Conservation (phyloP, 1,284 basidiomycete species). For the Marasmius tenuissimus region DNA sequence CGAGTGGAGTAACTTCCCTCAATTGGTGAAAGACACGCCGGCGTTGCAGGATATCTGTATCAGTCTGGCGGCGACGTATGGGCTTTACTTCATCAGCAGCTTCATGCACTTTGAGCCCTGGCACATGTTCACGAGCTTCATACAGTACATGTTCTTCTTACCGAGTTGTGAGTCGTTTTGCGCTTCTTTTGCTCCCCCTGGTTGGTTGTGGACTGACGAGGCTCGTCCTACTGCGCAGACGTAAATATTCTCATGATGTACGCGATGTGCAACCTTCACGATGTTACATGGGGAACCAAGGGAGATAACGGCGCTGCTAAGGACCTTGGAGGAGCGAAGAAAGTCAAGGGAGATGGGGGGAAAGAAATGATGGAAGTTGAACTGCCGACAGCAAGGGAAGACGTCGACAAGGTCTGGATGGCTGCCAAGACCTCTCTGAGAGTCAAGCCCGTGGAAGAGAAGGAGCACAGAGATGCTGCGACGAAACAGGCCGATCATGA, state of each 20-base stretch:
- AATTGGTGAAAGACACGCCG: slow-evolving; percentile 60
- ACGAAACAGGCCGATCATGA: slow-evolving; percentile 89
- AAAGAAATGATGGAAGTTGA: slow-evolving; percentile 87
- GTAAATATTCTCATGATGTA: slow-evolving; percentile 94
- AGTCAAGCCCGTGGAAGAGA: slow-evolving; percentile 63
- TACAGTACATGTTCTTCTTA: slow-evolving; percentile 81
- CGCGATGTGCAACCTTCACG: slow-evolving; percentile 88
- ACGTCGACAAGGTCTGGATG: slow-evolving; percentile 84
- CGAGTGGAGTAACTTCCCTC: slow-evolving; percentile 71
- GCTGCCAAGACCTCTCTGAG: slow-evolving; percentile 70
- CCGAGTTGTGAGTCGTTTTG: slow-evolving; percentile 57
- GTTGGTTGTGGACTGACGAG: not conserved
- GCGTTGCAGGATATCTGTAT: slow-evolving; percentile 82
- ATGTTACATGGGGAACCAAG: slow-evolving; percentile 91
- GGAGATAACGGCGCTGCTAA: slow-evolving; percentile 86
- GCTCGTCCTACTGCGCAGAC: slow-evolving; percentile 41
- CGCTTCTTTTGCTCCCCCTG: not conserved
- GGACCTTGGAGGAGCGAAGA: slow-evolving; percentile 87
- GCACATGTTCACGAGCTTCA: slow-evolving; percentile 93
- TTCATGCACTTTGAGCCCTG: slow-evolving; percentile 89
- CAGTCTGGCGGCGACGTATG: slow-evolving; percentile 83
- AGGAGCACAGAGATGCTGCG: slow-evolving; percentile 82
- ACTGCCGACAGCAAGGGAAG: slow-evolving; percentile 77
- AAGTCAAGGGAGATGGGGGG: slow-evolving; percentile 79
- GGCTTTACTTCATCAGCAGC: slow-evolving; percentile 84